Base-by-base conservation (phyloP, 163 green algal genomes). In the Trebouxia gelatinosa region DNA sequence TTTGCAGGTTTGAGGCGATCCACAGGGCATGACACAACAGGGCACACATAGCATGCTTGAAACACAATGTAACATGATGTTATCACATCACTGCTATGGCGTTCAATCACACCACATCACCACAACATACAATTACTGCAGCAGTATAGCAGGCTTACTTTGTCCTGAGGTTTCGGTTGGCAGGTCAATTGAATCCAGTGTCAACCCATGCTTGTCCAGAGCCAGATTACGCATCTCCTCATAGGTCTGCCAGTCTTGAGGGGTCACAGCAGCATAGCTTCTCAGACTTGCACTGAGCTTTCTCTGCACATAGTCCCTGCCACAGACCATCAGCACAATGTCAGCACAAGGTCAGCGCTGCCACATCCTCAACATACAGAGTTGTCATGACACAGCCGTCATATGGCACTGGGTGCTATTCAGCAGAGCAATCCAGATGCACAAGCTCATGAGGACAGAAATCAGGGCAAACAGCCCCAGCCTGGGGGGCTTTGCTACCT, bases 211-310 rank as follows among this genome's bases (percentile, higher is more conserved):
- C 35, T 72, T 72, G 64, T 72, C 35, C 19, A 72, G 37, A 51
- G 64, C 64, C 37, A 72, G 37, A 23, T 23, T 72, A 13, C 64
- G 64, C 64, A 72, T 72, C 4, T 51, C 35, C 21, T 72, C 64
- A 51, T 72, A 72, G 35, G 64, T 32, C 21, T 72, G 64, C 64
- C 64, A 72, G 19, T 72, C 64, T 2, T 72, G 64, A 0, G 64
- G 64, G 26, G 64, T 51, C 0, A 72, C 64, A 34, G 64, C 64
- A 37, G 64, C n/a, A 51, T 72, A 32, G 21, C 35, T 72, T 23
- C 35, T 21, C 35, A 72, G 50, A 37, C 64, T 72, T 35, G 64
- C 64, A 31, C n/a, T 72, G 21, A 62, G 31, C 19, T 6, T 29
- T 26, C 31, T 21, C 23, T 26, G 21, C 17, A 62, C 5, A 26